Base-by-base conservation (phyloP, 768 basidiomycete genomes). In the Podaxis sp. region DNA sequence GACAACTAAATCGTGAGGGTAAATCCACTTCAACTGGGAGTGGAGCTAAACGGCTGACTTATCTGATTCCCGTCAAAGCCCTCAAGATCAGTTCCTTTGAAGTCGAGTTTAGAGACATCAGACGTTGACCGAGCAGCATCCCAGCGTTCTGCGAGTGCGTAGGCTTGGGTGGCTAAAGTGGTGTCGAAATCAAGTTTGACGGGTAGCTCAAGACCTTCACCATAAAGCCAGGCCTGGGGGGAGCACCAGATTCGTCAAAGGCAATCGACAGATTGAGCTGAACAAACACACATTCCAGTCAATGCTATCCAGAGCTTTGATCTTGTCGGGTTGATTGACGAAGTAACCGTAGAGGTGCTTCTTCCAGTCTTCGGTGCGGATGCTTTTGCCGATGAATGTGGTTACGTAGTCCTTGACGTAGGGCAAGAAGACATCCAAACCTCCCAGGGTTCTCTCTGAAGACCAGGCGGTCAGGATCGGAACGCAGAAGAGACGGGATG, bases 321-420 rank as follows among this genome's bases (percentile, higher is more conserved):
- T 74, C 68, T 89, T 88, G 61, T 88, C 85, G 7, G 77, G 73
- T 63, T 90, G 71, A 57, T 77, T 78, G 52, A 75, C 73, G 74
- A 83, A 96, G 72, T 88, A 95, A 5, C 67, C 77, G 68, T 89
- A 92, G 12, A 96, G 75, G 69, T 96, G 91, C 0, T 78, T 76
- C 68, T 91, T 90, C 94, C 94, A 96, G 66, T 94, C 80, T 29
- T 85, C 78, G 0, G 93, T 94, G 12, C 88, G 89, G 71, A 95
- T 93, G 65, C 90, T 91, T 73, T 87, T 84, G 6, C 93, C 90
- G 68, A 85, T 87, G 74, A 89, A 96, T 0, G 89, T 91, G 57
- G 81, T 78, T 49, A 92, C 90, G 70, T 96, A 96, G 70, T 93
- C 85, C 65, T 82, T 85, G 56, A 91, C 84, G 69, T 96, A 96